These are phyloP conservation scores for Pseudogymnoascus sp. DNA, from an alignment of 2,329 filamentous ascomycete genomes.

Conservation along the genomic window DNA sequence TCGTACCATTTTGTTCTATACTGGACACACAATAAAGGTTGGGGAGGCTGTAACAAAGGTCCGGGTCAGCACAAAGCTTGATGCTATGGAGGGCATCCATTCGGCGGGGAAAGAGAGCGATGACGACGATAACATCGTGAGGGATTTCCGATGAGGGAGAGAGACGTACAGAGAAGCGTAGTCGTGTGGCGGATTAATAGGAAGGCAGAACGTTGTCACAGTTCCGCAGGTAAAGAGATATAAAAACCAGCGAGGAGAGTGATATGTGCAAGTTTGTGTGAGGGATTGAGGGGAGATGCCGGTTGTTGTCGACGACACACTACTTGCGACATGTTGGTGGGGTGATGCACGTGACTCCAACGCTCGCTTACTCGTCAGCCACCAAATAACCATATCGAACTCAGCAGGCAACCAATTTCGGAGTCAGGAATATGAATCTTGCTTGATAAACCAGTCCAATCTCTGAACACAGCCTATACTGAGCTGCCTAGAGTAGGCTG, in stretches of 20 bases:
- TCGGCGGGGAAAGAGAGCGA: neutral
- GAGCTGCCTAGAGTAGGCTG: neutral
- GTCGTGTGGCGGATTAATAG: neutral
- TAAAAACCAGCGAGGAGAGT: neutral
- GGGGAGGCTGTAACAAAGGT: neutral
- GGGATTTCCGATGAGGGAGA: neutral
- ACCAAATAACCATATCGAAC: neutral
- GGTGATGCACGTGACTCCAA: neutral
- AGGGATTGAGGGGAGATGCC: constrained; percentile 10
- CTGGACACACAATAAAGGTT: neutral
- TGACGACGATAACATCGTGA: constrained; percentile 5
- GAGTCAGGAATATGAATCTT: neutral
- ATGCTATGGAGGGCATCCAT: neutral
- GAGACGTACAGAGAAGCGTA: neutral
- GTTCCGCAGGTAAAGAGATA: neutral
- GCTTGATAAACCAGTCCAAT: neutral
- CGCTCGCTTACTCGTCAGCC: constrained; percentile 5
- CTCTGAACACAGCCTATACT: neutral
- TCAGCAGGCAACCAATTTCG: neutral
- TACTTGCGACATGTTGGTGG: constrained; percentile 9
- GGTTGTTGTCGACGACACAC: constrained; percentile 9
- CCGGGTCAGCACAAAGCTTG: neutral
- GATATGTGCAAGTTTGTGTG: constrained; percentile 9
- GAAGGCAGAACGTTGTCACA: constrained; percentile 3
- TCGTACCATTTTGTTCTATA: constrained; percentile 7